Evolutionary conservation across 768 basidiomycete species (phyloP).

Genomic region (Sporobolomyces pararoseus): DNA sequence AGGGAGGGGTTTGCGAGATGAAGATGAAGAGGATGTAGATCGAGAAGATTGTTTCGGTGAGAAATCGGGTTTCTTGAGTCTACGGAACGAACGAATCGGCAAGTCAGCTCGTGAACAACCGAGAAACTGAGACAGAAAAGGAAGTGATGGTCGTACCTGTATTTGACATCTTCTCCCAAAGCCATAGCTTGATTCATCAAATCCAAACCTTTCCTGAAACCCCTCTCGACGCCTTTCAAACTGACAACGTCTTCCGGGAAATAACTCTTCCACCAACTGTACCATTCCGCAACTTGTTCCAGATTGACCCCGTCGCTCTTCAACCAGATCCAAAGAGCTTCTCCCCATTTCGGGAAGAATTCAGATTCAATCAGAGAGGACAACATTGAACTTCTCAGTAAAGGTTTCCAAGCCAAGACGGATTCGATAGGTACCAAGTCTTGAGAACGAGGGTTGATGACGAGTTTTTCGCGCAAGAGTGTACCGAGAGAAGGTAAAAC

Average conservation of each 20-base stretch:
- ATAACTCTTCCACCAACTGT: slow-evolving; percentile 70
- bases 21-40: slow-evolving; percentile 50
- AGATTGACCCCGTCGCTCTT: slow-evolving; percentile 81
- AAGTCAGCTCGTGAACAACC: no score
- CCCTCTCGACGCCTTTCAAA: slow-evolving; percentile 64
- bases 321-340: slow-evolving; percentile 86
- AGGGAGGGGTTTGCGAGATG: neutral
- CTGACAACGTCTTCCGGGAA: slow-evolving; percentile 70
- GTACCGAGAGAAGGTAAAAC: slow-evolving; percentile 85
- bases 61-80: slow-evolving; percentile 37
- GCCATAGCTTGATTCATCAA: slow-evolving; percentile 92
- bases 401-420: slow-evolving; percentile 70
- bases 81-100: neutral
- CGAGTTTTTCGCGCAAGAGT: slow-evolving; percentile 75
- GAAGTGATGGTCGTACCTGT: slow-evolving; percentile 31
- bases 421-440: slow-evolving; percentile 74
- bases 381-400: slow-evolving; percentile 72
- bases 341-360: slow-evolving; percentile 97
- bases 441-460: slow-evolving; percentile 84
- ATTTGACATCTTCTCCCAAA: slow-evolving; percentile 68
- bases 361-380: slow-evolving; percentile 79
- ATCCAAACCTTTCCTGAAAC: slow-evolving; percentile 83
- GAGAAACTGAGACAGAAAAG: neutral
- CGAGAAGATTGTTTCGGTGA: slow-evolving; percentile 25
- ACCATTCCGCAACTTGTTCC: slow-evolving; percentile 85